phyloP scores from a whole-genome alignment of 306 rosid species.

The Dryas drummondii region DNA sequence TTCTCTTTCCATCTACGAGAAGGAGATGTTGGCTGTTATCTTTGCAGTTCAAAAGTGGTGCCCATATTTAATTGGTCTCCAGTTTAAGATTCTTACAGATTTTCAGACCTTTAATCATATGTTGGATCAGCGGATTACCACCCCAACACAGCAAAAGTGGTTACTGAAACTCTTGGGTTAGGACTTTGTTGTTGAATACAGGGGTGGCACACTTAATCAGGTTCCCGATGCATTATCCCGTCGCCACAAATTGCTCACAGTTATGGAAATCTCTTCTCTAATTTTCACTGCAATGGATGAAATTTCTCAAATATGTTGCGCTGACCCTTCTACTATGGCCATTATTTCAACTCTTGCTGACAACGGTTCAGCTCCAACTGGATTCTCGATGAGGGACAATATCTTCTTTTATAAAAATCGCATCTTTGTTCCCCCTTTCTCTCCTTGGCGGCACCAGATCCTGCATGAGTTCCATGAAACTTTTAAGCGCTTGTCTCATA shows the following conservation, averaged over 20 bases:
- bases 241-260: neutral
- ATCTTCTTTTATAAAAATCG: no score
- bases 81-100: neutral
- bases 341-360: neutral
- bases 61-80: neutral
- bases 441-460: neutral
- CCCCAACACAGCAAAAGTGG: conserved; percentile 8
- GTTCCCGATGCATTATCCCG: neutral
- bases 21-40: neutral
- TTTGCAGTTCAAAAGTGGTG: neutral
- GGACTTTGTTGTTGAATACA: neutral
- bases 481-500: neutral
- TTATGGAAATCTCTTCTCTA: neutral
- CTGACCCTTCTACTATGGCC: neutral
- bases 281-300: neutral
- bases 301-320: no score
- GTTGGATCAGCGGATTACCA: neutral
- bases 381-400: no score
- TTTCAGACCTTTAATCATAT: neutral
- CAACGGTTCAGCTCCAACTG: neutral
- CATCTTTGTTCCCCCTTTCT: no score
- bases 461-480: neutral
- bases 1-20: neutral
- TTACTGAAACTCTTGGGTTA: neutral
- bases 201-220: neutral